Evolutionary conservation across 768 basidiomycete species (phyloP).

Genomic region (Suillus spraguei): DNA sequence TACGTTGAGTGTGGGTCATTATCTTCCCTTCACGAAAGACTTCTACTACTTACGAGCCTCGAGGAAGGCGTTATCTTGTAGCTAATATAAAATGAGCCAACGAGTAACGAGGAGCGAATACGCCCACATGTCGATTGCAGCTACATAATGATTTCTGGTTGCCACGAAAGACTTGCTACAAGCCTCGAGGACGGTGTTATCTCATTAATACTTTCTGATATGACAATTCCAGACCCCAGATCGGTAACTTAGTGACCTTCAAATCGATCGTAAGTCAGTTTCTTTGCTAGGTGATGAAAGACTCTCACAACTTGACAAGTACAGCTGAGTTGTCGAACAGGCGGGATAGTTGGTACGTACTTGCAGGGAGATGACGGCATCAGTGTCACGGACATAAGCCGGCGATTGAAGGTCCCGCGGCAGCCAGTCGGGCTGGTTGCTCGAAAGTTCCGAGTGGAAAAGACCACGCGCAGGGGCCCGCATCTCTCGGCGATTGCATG

Average conservation of each 20-base stretch:
- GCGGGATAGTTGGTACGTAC: too few species aligned
- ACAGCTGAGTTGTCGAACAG: not conserved
- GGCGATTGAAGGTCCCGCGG: not conserved
- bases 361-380: not conserved
- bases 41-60: constrained; percentile 1
- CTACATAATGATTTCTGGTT: not conserved
- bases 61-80: not conserved
- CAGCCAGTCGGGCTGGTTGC: not conserved
- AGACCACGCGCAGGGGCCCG: not conserved
- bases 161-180: not conserved
- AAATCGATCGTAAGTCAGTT: not conserved
- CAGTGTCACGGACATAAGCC: not conserved
- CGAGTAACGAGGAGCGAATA: not conserved
- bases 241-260: not conserved
- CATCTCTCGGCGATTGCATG: not conserved
- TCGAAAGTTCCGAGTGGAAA: not conserved
- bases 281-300: not conserved
- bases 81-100: not conserved
- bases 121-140: not conserved
- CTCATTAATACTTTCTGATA: not conserved
- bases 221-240: not conserved
- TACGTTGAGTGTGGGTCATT: not conserved
- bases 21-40: not conserved
- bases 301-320: not conserved
- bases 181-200: constrained; percentile 5